Conservation (phyloP, 257 asterid species). For the Przewalskia tangutica region DNA sequence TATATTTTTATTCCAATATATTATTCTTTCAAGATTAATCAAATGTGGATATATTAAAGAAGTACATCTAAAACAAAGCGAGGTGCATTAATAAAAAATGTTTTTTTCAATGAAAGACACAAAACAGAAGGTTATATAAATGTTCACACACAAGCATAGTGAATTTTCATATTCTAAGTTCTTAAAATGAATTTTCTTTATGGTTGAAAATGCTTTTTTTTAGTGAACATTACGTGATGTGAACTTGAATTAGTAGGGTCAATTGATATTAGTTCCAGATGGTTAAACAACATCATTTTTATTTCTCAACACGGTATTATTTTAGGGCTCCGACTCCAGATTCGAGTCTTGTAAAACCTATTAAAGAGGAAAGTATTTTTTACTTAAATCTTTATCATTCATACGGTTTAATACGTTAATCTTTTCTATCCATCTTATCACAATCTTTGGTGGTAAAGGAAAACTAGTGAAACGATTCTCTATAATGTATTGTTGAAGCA, state of each 20-base stretch:
- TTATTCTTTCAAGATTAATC: background rate
- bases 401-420: too few species aligned
- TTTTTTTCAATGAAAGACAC: background rate
- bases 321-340: too few species aligned
- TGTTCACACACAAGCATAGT: background rate
- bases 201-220: background rate
- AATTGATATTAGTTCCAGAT: too few species aligned
- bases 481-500: background rate
- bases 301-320: too few species aligned
- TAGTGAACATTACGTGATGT: rapidly evolving
- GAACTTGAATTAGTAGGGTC: background rate
- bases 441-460: too few species aligned
- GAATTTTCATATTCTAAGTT: background rate
- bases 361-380: too few species aligned
- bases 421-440: too few species aligned
- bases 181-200: too few species aligned
- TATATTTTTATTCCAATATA: background rate
- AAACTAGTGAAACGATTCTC: background rate
- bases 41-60: background rate
- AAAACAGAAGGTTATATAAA: background rate
- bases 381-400: too few species aligned
- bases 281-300: too few species aligned
- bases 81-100: background rate
- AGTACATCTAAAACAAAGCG: background rate
- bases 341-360: too few species aligned